These are phyloP conservation scores for Pisolithus sp. DNA, from an alignment of 768 basidiomycete species.

Conservation along the genomic window DNA sequence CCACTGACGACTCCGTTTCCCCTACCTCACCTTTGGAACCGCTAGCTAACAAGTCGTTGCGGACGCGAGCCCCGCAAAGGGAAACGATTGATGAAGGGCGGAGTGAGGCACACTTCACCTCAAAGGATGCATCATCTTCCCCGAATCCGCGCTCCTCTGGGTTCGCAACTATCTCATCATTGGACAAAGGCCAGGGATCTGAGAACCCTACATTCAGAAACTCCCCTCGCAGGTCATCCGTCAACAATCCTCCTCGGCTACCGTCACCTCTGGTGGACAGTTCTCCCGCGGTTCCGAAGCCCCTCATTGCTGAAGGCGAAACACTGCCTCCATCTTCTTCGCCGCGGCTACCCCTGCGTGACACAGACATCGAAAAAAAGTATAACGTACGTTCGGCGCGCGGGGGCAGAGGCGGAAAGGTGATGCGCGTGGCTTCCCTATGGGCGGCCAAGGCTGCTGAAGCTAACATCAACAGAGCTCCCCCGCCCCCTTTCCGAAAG, in stretches of 20 bases:
- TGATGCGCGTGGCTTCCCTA: slow-evolving; percentile 64
- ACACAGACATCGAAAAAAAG: slow-evolving; percentile 46
- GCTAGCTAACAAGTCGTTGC: slow-evolving; percentile 19
- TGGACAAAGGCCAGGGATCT: slow-evolving; percentile 20
- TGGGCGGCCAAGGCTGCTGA: slow-evolving; percentile 53
- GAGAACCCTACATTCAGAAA: slow-evolving; percentile 8
- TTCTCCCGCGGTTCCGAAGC: neutral
- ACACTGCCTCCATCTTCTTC: slow-evolving; percentile 8
- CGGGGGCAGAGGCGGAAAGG: slow-evolving; percentile 70
- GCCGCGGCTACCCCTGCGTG: slow-evolving; percentile 29
- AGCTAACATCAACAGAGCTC: slow-evolving; percentile 6
- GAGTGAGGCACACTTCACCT: slow-evolving; percentile 2
- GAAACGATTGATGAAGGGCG: slow-evolving; percentile 5
- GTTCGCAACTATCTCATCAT: slow-evolving; percentile 59
- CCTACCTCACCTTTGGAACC: slow-evolving; percentile 29
- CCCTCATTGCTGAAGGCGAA: neutral
- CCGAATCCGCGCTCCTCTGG: slow-evolving; percentile 76
- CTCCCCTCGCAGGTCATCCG: slow-evolving; percentile 15
- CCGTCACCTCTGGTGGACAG: neutral
- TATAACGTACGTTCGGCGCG: slow-evolving; percentile 74
- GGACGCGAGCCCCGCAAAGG: slow-evolving; percentile 4
- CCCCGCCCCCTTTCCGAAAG: slow-evolving; percentile 7
- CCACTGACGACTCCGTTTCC: slow-evolving; percentile 32
- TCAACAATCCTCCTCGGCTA: slow-evolving; percentile 15
- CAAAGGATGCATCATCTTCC: slow-evolving; percentile 26